These are phyloP conservation scores for Polytrichum formosum DNA, from an alignment of 225 moss, liverwort and hornwort genomes.

Conservation along the genomic window DNA sequence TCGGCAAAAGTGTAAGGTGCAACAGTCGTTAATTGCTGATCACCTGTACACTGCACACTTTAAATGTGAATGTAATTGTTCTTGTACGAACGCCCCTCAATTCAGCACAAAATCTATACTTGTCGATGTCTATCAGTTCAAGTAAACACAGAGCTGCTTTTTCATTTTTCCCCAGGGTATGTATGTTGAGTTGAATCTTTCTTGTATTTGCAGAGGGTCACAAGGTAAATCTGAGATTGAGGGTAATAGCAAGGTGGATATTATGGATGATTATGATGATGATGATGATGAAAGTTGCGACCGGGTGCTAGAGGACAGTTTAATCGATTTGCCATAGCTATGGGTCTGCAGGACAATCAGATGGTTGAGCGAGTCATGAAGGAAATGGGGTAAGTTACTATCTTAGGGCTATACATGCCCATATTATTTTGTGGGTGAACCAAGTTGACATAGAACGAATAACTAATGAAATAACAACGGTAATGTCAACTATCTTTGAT, in stretches of 20 bases:
- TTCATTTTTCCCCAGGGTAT: too few species aligned
- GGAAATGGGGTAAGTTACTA: conserved; percentile 66
- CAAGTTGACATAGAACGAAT: too few species aligned
- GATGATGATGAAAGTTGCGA: conserved; percentile 48
- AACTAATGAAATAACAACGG: too few species aligned
- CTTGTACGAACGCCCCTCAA: too few species aligned
- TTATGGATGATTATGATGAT: conserved; percentile 45
- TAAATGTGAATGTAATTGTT: too few species aligned
- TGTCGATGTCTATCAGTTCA: too few species aligned
- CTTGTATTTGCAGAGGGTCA: conserved; percentile 31
- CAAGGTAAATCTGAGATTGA: conserved; percentile 28
- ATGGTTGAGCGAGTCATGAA: conserved; percentile 68
- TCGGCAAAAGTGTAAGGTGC: conserved; percentile 30
- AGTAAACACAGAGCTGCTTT: too few species aligned
- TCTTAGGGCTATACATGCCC: background rate
- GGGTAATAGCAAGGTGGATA: conserved; percentile 35
- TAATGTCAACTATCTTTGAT: too few species aligned
- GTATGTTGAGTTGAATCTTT: background rate
- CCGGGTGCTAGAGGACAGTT: conserved; percentile 68
- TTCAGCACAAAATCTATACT: too few species aligned
- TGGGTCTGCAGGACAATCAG: conserved; percentile 63
- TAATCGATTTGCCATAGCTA: conserved; percentile 79
- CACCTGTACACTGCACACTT: too few species aligned
- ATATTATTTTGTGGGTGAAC: too few species aligned
- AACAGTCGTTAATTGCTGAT: background rate